Percentiles rank a stretch among this genome's conserved stretches.
Evolutionary conservation across 2,329 filamentous ascomycete species (phyloP).

Genomic region (Polychaeton citri): DNA sequence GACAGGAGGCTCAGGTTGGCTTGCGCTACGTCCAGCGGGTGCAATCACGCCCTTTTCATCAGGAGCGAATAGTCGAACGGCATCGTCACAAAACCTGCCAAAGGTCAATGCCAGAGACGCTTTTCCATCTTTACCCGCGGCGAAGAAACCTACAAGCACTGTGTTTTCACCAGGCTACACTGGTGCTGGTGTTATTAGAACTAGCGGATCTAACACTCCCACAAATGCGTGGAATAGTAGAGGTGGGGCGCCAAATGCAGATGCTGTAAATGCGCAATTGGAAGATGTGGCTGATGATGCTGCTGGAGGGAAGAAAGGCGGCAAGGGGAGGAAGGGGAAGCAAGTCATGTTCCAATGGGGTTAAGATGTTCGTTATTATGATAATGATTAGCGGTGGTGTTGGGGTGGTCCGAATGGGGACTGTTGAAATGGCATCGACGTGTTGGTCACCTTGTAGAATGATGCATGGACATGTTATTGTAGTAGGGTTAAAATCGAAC

Average conservation of each 20-base stretch:
- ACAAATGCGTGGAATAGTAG: conserved; percentile 28
- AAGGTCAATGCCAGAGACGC: conserved; percentile 37
- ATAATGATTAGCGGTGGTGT: too few species aligned
- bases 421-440: too few species aligned
- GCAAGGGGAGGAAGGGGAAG: conserved; percentile 32
- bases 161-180: conserved; percentile 38
- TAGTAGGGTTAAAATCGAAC: too few species aligned
- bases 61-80: conserved; percentile 21
- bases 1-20: conserved; percentile 12
- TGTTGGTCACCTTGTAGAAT: too few species aligned
- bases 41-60: conserved; percentile 19
- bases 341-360: conserved; percentile 39
- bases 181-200: conserved; percentile 30
- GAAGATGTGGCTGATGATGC: conserved; percentile 10
- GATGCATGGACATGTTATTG: too few species aligned
- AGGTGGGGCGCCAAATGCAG: conserved; percentile 11
- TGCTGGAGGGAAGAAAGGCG: conserved; percentile 31
- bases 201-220: conserved; percentile 25
- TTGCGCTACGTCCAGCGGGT: conserved; percentile 14
- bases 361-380: conserved; percentile 16
- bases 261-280: conserved; percentile 11
- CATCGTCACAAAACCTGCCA: conserved; percentile 15
- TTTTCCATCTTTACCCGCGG: conserved; percentile 72
- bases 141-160: conserved; percentile 52
- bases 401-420: too few species aligned